Base-by-base conservation (phyloP, 108 stramenopile genomes). In the Cylindrotheca closterium region DNA sequence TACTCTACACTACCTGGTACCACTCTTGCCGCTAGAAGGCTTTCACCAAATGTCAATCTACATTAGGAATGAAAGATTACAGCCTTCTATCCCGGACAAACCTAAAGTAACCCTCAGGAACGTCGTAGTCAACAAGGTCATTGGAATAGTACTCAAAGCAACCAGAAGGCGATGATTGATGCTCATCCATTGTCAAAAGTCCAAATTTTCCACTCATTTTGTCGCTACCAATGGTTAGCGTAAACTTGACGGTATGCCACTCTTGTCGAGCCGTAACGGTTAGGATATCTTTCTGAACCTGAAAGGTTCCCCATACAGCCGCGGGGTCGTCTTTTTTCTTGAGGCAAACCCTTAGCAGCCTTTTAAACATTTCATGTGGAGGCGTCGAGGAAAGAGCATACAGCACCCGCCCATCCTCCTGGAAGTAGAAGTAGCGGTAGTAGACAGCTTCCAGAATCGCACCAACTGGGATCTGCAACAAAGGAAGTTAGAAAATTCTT, bases 381-480 rank as follows among this genome's bases (percentile, higher is more conserved):
- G 79, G 60, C 8, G 76, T 59, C n/a, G 79, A 64, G 2, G 87
- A 85, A 25, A 92, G 57, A 0, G 87, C 87, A 65, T 92, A 92
- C 55, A 89, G 64, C 2, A 83, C 85, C n/a, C 85, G 70, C 29
- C 91, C 91, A 52, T 89, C 84, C 74, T 92, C 91, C 51, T 87
- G 84, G 71, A 92, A 92, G 59, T 88, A 87, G 8, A 87, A 52
- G 30, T 67, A 67, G 54, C 86, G 65, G 50, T 86, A 91, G 30
- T 91, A 92, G 1, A 81, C 71, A 46, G 78, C 79, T 74, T 89
- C 88, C 17, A 92, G 51, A 60, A 92, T 70, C 8, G 91, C 91
- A 7, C 91, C 91, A n/a, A 77, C 51, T 7, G 91, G 91, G 42
- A 92, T 61, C 68, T 69, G 29, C n/a, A 54, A 7, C 26, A 15